These are phyloP conservation scores for Pogostemon cablin DNA, from an alignment of 257 asterid species.

Conservation along the genomic window DNA sequence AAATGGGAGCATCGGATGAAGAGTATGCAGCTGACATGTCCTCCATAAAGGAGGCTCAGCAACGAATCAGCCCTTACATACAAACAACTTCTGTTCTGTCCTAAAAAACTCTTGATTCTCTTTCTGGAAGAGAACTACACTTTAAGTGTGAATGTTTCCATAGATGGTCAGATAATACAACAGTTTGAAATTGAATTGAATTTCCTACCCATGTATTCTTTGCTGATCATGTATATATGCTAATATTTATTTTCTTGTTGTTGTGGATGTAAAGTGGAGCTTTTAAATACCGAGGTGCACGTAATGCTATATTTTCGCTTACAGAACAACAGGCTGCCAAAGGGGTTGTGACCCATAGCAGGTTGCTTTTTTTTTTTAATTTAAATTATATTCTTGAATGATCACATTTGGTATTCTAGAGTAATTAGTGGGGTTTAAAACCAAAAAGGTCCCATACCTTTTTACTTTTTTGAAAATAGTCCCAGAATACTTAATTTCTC, in stretches of 20 bases:
- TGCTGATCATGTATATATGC: not conserved
- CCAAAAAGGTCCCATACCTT: too few species aligned
- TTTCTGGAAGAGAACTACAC: slow-evolving; percentile 67
- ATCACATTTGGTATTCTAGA: too few species aligned
- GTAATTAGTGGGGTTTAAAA: too few species aligned
- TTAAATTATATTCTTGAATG: too few species aligned
- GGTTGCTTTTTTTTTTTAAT: slow-evolving; percentile 49
- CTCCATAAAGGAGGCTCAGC: slow-evolving; percentile 65
- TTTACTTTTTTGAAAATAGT: too few species aligned
- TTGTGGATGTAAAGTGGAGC: slow-evolving; percentile 86
- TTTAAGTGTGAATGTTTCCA: slow-evolving; percentile 87
- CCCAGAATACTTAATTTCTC: too few species aligned
- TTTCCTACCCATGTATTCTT: not conserved
- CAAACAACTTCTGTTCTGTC: slow-evolving; percentile 68
- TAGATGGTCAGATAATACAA: too few species aligned
- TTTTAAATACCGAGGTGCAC: slow-evolving; percentile 83
- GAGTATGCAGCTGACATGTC: slow-evolving; percentile 72
- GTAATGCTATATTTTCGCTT: slow-evolving; percentile 86
- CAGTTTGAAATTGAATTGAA: too few species aligned
- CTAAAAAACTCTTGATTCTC: slow-evolving; percentile 60
- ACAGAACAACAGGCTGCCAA: slow-evolving; percentile 63
- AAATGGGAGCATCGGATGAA: too few species aligned
- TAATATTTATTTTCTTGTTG: not conserved
- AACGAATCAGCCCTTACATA: slow-evolving; percentile 50
- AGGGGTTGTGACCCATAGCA: slow-evolving; percentile 92